Conservation (phyloP, 108 stramenopile species). For the Cyclotella kingstonii region DNA sequence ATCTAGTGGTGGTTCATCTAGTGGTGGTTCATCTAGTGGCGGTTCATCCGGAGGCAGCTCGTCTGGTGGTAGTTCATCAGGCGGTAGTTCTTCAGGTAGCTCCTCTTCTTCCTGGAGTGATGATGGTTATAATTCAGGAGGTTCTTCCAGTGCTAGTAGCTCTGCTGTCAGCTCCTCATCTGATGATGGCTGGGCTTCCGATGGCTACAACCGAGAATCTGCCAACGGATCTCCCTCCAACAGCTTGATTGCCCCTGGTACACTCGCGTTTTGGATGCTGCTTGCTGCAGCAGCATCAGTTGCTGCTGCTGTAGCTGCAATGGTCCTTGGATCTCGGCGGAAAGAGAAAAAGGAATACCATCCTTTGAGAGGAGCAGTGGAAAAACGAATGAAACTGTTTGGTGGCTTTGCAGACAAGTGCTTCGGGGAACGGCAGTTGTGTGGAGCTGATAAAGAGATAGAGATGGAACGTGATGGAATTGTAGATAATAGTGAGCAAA, state of each 20-base stretch:
- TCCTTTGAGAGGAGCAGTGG: slow-evolving; percentile 32
- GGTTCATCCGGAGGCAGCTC: neutral
- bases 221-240: neutral
- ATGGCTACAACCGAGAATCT: neutral
- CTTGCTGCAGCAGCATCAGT: slow-evolving; percentile 30
- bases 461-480: neutral
- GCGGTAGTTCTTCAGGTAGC: slow-evolving; percentile 5
- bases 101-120: neutral
- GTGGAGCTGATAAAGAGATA: slow-evolving; percentile 19
- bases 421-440: slow-evolving; percentile 39
- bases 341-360: slow-evolving; percentile 27
- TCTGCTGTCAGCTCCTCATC: neutral
- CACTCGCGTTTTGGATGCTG: slow-evolving; percentile 25
- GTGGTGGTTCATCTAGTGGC: neutral
- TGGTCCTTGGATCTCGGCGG: slow-evolving; percentile 34
- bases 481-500: neutral
- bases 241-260: neutral
- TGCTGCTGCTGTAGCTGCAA: slow-evolving; percentile 30
- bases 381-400: slow-evolving; percentile 40
- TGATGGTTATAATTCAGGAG: too few species aligned
- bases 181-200: neutral
- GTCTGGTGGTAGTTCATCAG: slow-evolving; percentile 3
- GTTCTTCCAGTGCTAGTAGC: neutral
- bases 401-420: slow-evolving; percentile 34
- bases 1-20: neutral